phyloP scores from a whole-genome alignment of 169 alveolate genomes.

The Eimeria acervulina region DNA sequence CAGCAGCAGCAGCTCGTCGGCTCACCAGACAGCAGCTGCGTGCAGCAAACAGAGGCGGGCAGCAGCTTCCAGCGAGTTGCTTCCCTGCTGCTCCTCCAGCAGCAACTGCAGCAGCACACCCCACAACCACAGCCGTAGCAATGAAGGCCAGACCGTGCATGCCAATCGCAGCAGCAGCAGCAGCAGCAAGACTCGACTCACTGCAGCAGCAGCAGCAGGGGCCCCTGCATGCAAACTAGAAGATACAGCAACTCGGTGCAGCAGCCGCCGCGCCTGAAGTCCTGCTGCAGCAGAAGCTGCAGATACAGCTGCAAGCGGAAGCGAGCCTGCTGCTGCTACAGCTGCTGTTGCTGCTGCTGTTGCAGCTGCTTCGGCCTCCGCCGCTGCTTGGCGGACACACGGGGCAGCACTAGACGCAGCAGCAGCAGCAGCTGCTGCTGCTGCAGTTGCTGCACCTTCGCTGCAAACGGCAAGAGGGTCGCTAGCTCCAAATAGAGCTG shows the following conservation, averaged over 20 bases:
- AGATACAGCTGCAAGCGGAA: slow-evolving; percentile 10
- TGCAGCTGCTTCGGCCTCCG: slow-evolving; percentile 64
- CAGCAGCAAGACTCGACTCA: not conserved
- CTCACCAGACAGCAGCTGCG: slow-evolving; percentile 61
- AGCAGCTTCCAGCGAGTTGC: slow-evolving; percentile 31
- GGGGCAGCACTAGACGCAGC: not conserved
- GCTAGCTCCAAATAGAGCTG: not conserved
- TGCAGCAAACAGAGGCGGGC: slow-evolving; percentile 75
- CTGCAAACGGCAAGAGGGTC: slow-evolving; percentile 6
- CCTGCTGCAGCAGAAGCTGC: slow-evolving; percentile 64
- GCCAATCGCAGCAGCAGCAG: slow-evolving; percentile 23
- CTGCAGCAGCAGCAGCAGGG: slow-evolving; percentile 61
- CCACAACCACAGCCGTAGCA: slow-evolving; percentile 24
- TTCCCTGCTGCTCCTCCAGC: slow-evolving; percentile 54
- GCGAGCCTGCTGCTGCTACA: slow-evolving; percentile 44
- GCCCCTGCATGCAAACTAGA: not conserved
- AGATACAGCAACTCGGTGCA: slow-evolving; percentile 45
- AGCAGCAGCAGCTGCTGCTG: not conserved
- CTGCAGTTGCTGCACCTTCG: slow-evolving; percentile 48
- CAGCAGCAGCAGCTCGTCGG: not conserved
- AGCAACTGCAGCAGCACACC: slow-evolving; percentile 51
- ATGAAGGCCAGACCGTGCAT: too few species aligned
- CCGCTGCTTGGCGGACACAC: not conserved
- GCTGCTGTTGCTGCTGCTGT: slow-evolving; percentile 62
- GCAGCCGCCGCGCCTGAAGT: slow-evolving; percentile 62